A percentile compares a stretch with the other conserved stretches of the same genome.
Evolutionary conservation across 2,329 filamentous ascomycete species (phyloP).

Genomic region (Sphaerostilbella broomeana): DNA sequence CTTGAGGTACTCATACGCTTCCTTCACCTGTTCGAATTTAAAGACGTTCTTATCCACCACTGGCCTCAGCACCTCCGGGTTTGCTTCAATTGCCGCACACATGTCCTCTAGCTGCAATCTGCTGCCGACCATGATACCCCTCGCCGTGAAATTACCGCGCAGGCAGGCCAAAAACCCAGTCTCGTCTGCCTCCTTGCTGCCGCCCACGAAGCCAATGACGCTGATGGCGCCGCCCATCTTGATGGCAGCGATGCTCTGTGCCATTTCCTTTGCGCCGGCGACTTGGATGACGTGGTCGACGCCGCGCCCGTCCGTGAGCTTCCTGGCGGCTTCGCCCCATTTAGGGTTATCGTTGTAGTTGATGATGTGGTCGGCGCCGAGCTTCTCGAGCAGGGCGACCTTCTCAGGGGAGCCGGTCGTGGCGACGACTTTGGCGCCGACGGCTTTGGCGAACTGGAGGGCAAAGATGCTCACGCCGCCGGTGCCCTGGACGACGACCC

Average conservation of each 20-base stretch:
- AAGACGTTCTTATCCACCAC: constrained; percentile 38
- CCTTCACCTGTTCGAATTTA: constrained; percentile 36
- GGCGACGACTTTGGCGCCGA: constrained; percentile 42
- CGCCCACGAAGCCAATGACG: constrained; percentile 33
- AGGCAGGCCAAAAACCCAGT: constrained; percentile 31
- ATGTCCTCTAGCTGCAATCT: constrained; percentile 46
- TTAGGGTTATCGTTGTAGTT: constrained; percentile 41
- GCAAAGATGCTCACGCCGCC: constrained; percentile 63
- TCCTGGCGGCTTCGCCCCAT: constrained; percentile 40
- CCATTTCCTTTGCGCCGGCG: constrained; percentile 37
- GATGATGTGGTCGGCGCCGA: constrained; percentile 44
- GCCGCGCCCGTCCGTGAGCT: constrained; percentile 37
- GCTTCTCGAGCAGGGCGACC: constrained; percentile 35
- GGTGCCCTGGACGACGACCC: constrained; percentile 63
- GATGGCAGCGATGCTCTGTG: constrained; percentile 39
- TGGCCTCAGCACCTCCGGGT: constrained; percentile 36
- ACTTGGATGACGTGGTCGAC: constrained; percentile 45
- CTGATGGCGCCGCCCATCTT: constrained; percentile 40
- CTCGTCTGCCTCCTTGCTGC: constrained; percentile 15
- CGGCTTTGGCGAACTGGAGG: constrained; percentile 49
- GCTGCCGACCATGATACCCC: constrained; percentile 42
- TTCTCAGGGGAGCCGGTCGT: constrained; percentile 43
- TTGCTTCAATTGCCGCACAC: constrained; percentile 42
- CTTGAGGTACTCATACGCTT: constrained; percentile 37
- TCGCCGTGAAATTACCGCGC: constrained; percentile 31